Evolutionary conservation across 495 filamentous ascomycete genomes (phyloP), one percentile per base, ranked within the genome.

Genomic region (Penicillium robsamsonii): DNA sequence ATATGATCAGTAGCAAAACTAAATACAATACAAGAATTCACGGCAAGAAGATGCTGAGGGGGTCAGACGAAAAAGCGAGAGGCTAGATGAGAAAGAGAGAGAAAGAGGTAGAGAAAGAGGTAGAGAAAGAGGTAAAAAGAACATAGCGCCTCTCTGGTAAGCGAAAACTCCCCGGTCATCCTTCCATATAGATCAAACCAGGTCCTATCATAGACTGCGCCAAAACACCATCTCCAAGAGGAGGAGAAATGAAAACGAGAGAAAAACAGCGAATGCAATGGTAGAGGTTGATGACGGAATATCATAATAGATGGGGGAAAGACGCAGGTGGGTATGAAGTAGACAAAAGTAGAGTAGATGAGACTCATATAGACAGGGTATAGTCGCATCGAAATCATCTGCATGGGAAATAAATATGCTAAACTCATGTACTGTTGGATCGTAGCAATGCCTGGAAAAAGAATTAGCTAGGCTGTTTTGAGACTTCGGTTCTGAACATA

Each of bases 351-450:
- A 45, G 40, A 64, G 24, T 27, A 45, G 40, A 53, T 58, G 58
- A 48, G 55, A 59, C 55, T 60, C 64, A 62, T 69, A 69, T 69
- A 55, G 66, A 69, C 66, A 69, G 66, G 66, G 64, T 67, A 69
- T 69, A 64, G 64, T 62, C 31, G 54, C 56, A 53, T 54, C 61
- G 46, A 58, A 57, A 62, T 53, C 61, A 62, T 58, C 53, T 66
- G 57, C 63, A 54, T 50, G 59, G 59, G 41, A 59, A 60, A 48
- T 42, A 59, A 64, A 62, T 59, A 40, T 50, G 52, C 60, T 63
- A 25, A 47, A 51, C 35, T 57, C 62, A 76, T 56, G 70, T 74
- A 61, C 73, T 74, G 57, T 76, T 76, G 33, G 71, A 74, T 58
- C 73, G 73, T 50, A 76, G 52, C 52, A 76, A 50, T 53, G 69